Evolutionary conservation across 768 basidiomycete genomes (phyloP).

Genomic region (Atractiella rhizophila): DNA sequence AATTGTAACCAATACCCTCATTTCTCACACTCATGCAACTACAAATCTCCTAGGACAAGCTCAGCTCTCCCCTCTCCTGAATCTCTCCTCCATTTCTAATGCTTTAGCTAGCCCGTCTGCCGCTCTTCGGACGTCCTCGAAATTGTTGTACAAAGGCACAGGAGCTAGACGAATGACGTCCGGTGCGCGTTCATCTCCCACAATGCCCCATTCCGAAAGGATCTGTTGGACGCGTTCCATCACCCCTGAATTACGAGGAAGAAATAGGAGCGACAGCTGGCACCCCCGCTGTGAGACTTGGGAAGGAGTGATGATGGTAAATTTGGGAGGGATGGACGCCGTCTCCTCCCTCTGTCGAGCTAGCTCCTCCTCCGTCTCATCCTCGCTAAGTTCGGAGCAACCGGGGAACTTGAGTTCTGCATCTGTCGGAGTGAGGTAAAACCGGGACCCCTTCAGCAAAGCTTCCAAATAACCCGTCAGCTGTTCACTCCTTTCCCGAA

Average conservation of each 20-base stretch:
- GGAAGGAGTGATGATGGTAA: slow-evolving; percentile 78
- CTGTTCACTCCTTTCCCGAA: slow-evolving; percentile 42
- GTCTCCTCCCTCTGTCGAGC: slow-evolving; percentile 20
- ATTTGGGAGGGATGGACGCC: slow-evolving; percentile 27
- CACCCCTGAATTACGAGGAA: slow-evolving; percentile 33
- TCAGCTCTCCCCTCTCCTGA: too few species aligned
- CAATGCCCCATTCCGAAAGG: slow-evolving; percentile 44
- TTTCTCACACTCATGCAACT: too few species aligned
- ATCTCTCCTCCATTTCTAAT: slow-evolving; percentile 13
- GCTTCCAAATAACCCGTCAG: slow-evolving; percentile 49
- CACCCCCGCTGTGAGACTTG: slow-evolving; percentile 45
- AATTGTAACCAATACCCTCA: too few species aligned
- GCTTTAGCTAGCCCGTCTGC: slow-evolving; percentile 37
- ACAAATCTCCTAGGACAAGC: too few species aligned
- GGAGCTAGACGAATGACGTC: slow-evolving; percentile 79
- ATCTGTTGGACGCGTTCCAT: slow-evolving; percentile 46
- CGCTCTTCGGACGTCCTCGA: slow-evolving; percentile 47
- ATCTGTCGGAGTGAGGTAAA: not conserved
- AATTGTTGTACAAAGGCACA: slow-evolving; percentile 60
- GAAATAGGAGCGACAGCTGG: slow-evolving; percentile 63
- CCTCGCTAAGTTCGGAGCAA: too few species aligned
- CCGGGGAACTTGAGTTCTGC: not conserved
- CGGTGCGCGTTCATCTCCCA: slow-evolving; percentile 76
- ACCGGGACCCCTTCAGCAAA: slow-evolving; percentile 16
- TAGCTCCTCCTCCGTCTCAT: too few species aligned